Conservation (phyloP, 2,329 filamentous ascomycete genomes). For the Cladorrhinum sp. region DNA sequence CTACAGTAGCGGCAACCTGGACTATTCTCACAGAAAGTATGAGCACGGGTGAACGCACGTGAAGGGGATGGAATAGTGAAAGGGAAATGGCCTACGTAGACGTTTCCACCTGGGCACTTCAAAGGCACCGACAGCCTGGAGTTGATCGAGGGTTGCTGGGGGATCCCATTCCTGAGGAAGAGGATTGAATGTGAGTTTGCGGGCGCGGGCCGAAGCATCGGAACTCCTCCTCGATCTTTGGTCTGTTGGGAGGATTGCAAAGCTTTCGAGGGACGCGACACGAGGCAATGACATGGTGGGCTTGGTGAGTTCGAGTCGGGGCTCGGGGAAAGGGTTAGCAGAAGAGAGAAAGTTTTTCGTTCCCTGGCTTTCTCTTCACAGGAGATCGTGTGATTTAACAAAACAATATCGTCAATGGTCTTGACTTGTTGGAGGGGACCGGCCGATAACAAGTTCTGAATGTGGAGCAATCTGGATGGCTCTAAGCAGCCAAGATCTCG, state of each 20-base stretch:
- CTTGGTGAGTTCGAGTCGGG: not conserved
- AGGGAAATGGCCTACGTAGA: constrained; percentile 40
- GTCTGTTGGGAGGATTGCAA: constrained; percentile 41
- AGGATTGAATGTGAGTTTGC: constrained; percentile 53
- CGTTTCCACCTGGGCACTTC: constrained; percentile 55
- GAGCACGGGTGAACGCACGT: constrained; percentile 1
- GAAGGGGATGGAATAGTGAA: not conserved
- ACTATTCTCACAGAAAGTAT: constrained; percentile 27
- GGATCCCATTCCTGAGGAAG: constrained; percentile 52
- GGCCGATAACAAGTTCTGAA: constrained; percentile 10
- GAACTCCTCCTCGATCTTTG: constrained; percentile 41
- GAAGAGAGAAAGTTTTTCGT: not conserved
- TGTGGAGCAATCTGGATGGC: constrained; percentile 7
- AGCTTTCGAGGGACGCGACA: constrained; percentile 52
- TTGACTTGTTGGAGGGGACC: constrained; percentile 1
- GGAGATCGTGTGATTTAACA: not conserved
- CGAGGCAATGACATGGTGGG: constrained; percentile 51
- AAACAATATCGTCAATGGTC: constrained; percentile 2
- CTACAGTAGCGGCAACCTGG: constrained; percentile 38
- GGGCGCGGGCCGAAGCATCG: constrained; percentile 47
- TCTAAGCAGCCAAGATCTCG: constrained; percentile 9
- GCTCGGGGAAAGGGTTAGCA: not conserved
- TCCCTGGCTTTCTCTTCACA: not conserved
- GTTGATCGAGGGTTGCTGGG: constrained; percentile 38
- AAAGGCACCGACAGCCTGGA: constrained; percentile 51